Evolutionary conservation across 345 rosid genomes (phyloP), one percentile per base, ranked within the genome.

Genomic region (Punica granatum): DNA sequence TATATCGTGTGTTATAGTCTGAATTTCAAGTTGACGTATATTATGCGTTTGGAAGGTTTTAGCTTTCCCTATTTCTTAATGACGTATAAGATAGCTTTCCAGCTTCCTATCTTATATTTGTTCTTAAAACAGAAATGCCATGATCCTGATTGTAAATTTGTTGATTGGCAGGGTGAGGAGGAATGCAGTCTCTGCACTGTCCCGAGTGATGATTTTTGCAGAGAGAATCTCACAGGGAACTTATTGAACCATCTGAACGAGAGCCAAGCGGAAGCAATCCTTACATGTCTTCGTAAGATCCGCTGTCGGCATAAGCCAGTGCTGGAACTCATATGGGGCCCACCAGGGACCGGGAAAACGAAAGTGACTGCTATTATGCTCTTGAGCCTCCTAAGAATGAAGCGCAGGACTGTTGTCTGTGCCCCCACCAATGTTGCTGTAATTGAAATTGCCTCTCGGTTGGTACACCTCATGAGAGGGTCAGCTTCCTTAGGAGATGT

Each of bases 331-430:
- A 70, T 85, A 32, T 80, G 85, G 87, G 89, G 89, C 7, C 85
- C 84, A 1, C 84, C 85, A 0, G 89, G 89, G 53, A 83, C 89
- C 6, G 89, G 89, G 49, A 85, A 85, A 69, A 85, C 89, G 7
- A 81, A 74, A 70, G 79, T 77, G 2, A 56, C 76, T 13, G 66
- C 82, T 12, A 28, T 60, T 34, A 32, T 85, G 62, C 77, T 82
- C 1, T 69, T 66, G 48, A 33, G 37, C 53, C 79, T 85, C 43
- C 64, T 83, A 48, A 72, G 25, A 39, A 36, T 64, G 83, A 82
- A 71, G 37, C 70, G 71, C 18, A 77, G 82, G 67, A 77, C 80
- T 11, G 68, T 85, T 19, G 60, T 70, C 14, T 85, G 89, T 56
- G 75, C 78, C 21, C 87, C 86, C 10, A 81, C 90, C 36, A 83